Base-by-base conservation (phyloP, 228 moss, liverwort and hornwort species). In the Sphagnum fallax region DNA sequence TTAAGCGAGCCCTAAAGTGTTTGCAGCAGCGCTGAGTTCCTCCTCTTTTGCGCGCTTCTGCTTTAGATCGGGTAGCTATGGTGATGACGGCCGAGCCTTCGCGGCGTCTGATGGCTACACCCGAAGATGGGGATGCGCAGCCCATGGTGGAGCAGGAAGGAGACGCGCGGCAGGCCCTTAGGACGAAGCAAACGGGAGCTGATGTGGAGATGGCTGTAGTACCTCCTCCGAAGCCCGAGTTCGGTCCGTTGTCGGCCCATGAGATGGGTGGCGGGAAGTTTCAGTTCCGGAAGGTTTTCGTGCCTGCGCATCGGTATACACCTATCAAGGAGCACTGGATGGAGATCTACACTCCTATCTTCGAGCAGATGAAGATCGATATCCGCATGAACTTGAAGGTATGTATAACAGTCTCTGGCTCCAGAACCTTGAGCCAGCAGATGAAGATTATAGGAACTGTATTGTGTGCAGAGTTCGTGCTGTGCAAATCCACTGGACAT, bases 321-420 rank as follows among this genome's bases (percentile, higher is more conserved):
- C 96, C 96, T 57, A 79, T 96, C 12, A 92, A 93, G 75, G 81
- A 84, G 63, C 91, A 88, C 69, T 96, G 96, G 96, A 84, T 96
- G 92, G 96, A 96, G 47, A 84, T 92, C 6, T 96, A 96, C 72
- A 93, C 85, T 4, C 96, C 93, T 9, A 78, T 93, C 53, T 84
- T 76, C 6, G 93, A 96, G 76, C 91, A 96, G 65, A 96, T 96
- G 96, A 89, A 93, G 82, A 88, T 96, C 51, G 91, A 96, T 73
- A 82, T 95, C 12, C 88, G 94, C 64, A 95, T 95, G 96, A 96
- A 96, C 71, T 66, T 92, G 70, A 96, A 93, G 90, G 93, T 93
- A 5, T 6, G 55, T 32, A 32, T 32, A 32, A 32, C 2, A 32
- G 32, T 32, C 32, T 32, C 32, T 32, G 32, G 32, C 32, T 32